Percentiles rank a stretch among this genome's conserved stretches.
These are phyloP conservation scores for Coemansia sp. DNA, from an alignment of 192 early-diverging fungal genomes.

Conservation along the genomic window DNA sequence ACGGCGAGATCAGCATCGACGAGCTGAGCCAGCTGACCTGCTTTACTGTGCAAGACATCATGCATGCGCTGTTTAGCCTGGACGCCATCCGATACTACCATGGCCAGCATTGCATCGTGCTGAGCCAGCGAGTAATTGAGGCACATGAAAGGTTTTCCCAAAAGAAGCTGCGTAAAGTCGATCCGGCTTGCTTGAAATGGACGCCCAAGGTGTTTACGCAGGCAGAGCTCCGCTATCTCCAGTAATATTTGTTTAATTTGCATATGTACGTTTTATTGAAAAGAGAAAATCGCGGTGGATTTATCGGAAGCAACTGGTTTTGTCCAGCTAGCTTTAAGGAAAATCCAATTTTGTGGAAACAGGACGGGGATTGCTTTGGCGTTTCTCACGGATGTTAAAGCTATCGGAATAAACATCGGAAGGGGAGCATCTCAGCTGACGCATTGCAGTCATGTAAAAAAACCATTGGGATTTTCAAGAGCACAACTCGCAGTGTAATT, in stretches of 20 bases:
- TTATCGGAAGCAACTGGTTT: too few species aligned
- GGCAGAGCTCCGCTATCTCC: constrained; percentile 71
- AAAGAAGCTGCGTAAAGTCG: constrained; percentile 79
- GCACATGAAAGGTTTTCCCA: constrained; percentile 71
- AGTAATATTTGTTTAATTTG: constrained; percentile 15
- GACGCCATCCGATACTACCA: constrained; percentile 89
- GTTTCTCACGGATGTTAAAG: too few species aligned
- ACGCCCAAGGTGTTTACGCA: constrained; percentile 76
- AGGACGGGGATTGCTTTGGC: too few species aligned
- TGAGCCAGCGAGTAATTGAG: constrained; percentile 84
- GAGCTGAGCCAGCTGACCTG: constrained; percentile 83
- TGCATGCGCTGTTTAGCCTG: constrained; percentile 85
- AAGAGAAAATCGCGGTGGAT: too few species aligned
- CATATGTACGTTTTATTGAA: constrained; percentile 1
- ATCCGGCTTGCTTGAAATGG: constrained; percentile 75
- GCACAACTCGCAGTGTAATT: too few species aligned
- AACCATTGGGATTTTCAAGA: too few species aligned
- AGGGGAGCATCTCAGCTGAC: too few species aligned
- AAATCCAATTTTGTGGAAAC: too few species aligned
- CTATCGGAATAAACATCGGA: too few species aligned
- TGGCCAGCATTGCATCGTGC: constrained; percentile 82
- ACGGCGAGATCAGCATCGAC: constrained; percentile 83
- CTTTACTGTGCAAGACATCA: constrained; percentile 86
- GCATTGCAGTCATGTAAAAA: too few species aligned
- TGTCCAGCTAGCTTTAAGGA: too few species aligned